phyloP scores from a whole-genome alignment of 495 filamentous ascomycete species.

The Penicillium psychrofluorescens region DNA sequence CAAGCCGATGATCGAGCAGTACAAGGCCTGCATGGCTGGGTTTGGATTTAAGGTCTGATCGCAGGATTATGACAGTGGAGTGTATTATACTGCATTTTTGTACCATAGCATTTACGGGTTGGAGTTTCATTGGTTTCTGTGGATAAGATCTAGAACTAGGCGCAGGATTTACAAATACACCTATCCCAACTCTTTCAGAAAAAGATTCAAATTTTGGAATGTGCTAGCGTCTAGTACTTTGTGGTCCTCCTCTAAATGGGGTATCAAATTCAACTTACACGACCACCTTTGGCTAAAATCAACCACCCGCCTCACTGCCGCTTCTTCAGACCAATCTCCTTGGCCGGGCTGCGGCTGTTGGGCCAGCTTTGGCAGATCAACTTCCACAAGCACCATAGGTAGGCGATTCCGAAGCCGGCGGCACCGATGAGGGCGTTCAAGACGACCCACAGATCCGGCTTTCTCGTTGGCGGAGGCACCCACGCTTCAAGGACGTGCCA shows the following conservation, averaged over 20 bases:
- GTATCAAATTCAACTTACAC: constrained; percentile 20
- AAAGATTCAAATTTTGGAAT: not conserved
- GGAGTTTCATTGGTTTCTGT: constrained; percentile 15
- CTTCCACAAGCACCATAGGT: constrained; percentile 79
- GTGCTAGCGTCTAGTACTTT: no score
- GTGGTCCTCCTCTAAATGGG: constrained; percentile 9
- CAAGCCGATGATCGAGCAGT: constrained; percentile 70
- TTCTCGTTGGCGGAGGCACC: constrained; percentile 57
- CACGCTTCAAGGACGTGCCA: constrained; percentile 75
- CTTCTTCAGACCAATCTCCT: constrained; percentile 31
- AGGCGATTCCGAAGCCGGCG: constrained; percentile 77
- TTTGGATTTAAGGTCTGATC: constrained; percentile 77
- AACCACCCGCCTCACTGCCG: constrained; percentile 20
- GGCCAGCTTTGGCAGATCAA: constrained; percentile 52
- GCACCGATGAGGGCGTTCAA: constrained; percentile 79
- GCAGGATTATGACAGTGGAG: not conserved
- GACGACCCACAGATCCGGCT: constrained; percentile 93
- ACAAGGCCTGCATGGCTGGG: constrained; percentile 86
- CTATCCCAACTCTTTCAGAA: constrained; percentile 11
- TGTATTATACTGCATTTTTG: constrained; percentile 13
- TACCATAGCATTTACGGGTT: constrained; percentile 18
- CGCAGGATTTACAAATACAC: no score
- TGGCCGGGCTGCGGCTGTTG: constrained; percentile 18
- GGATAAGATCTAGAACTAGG: not conserved
- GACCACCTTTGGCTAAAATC: constrained; percentile 2